Evolutionary conservation across 139 green algal species (phyloP).

Genomic region (Closterium sp.): DNA sequence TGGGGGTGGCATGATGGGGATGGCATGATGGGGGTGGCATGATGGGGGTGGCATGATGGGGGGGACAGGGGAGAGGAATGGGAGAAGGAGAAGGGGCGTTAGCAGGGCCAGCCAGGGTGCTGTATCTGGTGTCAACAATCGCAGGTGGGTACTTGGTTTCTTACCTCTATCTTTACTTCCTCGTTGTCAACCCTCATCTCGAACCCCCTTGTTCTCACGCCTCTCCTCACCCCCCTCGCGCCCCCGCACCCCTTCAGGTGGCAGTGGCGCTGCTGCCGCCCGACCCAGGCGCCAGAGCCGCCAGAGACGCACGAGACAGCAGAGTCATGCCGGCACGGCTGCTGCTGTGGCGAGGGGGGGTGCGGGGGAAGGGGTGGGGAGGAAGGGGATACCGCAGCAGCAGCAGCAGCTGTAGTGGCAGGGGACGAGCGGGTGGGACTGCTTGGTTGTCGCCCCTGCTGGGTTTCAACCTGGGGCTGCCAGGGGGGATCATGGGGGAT

Average conservation of each 20-base stretch:
- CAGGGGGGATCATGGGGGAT: not conserved
- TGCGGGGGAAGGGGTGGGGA: not conserved
- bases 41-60: too few relatives aligned
- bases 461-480: not conserved
- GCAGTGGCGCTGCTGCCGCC: not conserved
- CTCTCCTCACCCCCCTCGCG: not conserved
- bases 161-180: too few relatives aligned
- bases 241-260: not conserved
- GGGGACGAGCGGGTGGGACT: not conserved
- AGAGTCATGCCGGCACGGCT: not conserved
- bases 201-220: not conserved
- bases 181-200: not conserved
- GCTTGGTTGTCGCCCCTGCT: not conserved
- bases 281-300: not conserved
- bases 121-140: too few relatives aligned
- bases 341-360: not conserved
- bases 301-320: not conserved
- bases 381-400: not conserved
- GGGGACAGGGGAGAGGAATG: too few relatives aligned
- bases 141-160: not conserved
- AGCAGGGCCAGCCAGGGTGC: too few relatives aligned
- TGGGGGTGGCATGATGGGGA: not conserved
- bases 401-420: not conserved
- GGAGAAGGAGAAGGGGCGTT: too few relatives aligned
- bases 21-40: not conserved